Evolutionary conservation across 352 stramenopile species (phyloP).

Genomic region (Pythium guiyangense): DNA sequence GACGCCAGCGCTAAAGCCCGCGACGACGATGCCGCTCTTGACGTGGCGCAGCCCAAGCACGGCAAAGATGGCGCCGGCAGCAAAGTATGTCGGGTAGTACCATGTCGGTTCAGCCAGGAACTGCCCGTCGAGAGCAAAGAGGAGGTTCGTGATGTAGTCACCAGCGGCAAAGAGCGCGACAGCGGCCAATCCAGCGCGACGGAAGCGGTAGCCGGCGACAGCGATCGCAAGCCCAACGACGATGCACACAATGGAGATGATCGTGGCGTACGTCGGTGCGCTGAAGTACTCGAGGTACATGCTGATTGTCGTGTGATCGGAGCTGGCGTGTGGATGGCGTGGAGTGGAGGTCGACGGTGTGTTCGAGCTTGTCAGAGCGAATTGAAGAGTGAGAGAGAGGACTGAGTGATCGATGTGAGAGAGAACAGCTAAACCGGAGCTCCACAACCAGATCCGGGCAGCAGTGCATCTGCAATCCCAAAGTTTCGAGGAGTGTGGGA

Average conservation of each 20-base stretch:
- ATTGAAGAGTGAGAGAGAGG: background rate
- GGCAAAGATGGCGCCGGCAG: background rate
- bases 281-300: background rate
- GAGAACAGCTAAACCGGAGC: too few species aligned
- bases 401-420: too few species aligned
- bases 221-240: background rate
- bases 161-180: slow-evolving; percentile 7
- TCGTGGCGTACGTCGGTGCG: background rate
- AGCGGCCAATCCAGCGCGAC: background rate
- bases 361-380: background rate
- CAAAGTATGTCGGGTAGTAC: background rate
- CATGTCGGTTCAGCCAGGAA: background rate
- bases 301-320: background rate
- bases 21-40: background rate
- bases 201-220: background rate
- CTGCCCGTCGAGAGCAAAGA: background rate
- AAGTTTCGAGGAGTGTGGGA: too few species aligned
- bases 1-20: background rate
- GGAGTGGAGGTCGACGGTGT: background rate
- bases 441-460: too few species aligned
- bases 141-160: background rate
- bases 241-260: background rate
- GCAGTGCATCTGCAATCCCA: too few species aligned
- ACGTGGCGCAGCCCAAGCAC: background rate
- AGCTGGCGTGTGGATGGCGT: background rate